Conservation (phyloP, 2,329 filamentous ascomycete species). For the Diplodia corticola region DNA sequence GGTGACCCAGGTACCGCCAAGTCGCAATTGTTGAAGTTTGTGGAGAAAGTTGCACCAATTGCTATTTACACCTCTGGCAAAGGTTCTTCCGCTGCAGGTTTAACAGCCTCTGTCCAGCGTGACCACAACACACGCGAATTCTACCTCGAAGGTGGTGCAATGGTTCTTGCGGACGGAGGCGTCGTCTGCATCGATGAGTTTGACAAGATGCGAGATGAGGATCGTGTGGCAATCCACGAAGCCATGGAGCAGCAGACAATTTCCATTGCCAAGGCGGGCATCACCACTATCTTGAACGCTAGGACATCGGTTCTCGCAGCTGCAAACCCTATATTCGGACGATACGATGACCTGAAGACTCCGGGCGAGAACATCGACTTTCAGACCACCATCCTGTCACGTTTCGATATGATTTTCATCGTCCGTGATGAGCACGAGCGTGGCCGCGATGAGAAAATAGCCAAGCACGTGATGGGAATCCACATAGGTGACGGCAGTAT, state of each 20-base stretch:
- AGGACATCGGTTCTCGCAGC: conserved; percentile 92
- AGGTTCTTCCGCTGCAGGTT: conserved; percentile 93
- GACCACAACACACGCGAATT: conserved; percentile 95
- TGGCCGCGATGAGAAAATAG: conserved; percentile 86
- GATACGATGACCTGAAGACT: conserved; percentile 96
- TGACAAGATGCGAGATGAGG: conserved; percentile 99
- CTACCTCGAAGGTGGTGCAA: conserved; percentile 93
- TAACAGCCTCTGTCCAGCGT: conserved; percentile 92
- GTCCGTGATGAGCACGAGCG: conserved; percentile 93
- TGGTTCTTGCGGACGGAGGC: conserved; percentile 91
- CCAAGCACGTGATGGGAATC: conserved; percentile 94
- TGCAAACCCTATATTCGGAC: conserved; percentile 95
- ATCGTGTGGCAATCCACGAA: conserved; percentile 97
- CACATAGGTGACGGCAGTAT: conserved; percentile 87
- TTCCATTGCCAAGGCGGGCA: conserved; percentile 96
- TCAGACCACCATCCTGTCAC: conserved; percentile 94
- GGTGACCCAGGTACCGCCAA: conserved; percentile 98
- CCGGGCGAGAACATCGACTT: conserved; percentile 99
- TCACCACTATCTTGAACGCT: conserved; percentile 96
- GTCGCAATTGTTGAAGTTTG: conserved; percentile 95
- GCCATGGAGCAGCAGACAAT: conserved; percentile 99
- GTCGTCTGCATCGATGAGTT: conserved; percentile 97
- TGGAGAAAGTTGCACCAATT: conserved; percentile 94
- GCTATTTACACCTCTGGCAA: conserved; percentile 98
- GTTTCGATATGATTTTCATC: conserved; percentile 99